Percentiles rank a stretch among this genome's conserved stretches.
Evolutionary conservation across 2,329 filamentous ascomycete genomes (phyloP).

Genomic region (Pseudopyricularia javanii): DNA sequence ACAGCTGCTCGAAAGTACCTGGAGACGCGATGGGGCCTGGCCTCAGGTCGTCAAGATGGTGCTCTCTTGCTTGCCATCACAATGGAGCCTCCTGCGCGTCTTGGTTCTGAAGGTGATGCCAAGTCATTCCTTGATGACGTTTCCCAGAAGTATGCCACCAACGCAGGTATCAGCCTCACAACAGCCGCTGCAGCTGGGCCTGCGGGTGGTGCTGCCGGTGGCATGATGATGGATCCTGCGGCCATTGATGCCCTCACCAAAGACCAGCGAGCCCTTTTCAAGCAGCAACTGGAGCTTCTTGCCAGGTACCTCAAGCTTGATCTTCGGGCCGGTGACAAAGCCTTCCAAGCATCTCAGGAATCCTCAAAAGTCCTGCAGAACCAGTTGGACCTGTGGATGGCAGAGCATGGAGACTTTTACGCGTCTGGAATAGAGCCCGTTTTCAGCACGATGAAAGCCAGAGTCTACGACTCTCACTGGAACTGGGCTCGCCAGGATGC

Average conservation of each 20-base stretch:
- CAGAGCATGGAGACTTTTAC: conserved; percentile 94
- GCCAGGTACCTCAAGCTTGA: conserved; percentile 96
- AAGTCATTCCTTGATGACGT: conserved; percentile 87
- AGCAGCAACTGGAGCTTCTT: conserved; percentile 92
- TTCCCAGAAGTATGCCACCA: conserved; percentile 76
- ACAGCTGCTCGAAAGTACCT: conserved; percentile 91
- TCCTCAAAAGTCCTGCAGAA: conserved; percentile 80
- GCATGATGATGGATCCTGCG: conserved; percentile 99
- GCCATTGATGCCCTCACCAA: conserved; percentile 95
- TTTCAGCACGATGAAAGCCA: conserved; percentile 86
- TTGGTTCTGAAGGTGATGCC: conserved; percentile 81
- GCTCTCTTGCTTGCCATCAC: conserved; percentile 81
- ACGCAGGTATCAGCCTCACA: conserved; percentile 72
- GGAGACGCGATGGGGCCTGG: conserved; percentile 86
- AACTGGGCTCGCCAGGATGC: conserved; percentile 98
- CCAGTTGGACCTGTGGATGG: conserved; percentile 87
- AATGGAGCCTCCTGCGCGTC: conserved; percentile 78
- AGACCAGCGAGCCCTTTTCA: conserved; percentile 90
- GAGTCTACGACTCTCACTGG: conserved; percentile 96
- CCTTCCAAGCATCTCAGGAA: conserved; percentile 72
- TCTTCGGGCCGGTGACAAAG: conserved; percentile 90
- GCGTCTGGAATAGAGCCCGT: conserved; percentile 87
- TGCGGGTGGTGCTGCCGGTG: conserved; percentile 56
- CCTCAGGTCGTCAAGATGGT: conserved; percentile 77
- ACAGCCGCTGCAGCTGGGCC: conserved; percentile 63